Conservation (phyloP, 495 filamentous ascomycete genomes). For the Neurospora discreta region DNA sequence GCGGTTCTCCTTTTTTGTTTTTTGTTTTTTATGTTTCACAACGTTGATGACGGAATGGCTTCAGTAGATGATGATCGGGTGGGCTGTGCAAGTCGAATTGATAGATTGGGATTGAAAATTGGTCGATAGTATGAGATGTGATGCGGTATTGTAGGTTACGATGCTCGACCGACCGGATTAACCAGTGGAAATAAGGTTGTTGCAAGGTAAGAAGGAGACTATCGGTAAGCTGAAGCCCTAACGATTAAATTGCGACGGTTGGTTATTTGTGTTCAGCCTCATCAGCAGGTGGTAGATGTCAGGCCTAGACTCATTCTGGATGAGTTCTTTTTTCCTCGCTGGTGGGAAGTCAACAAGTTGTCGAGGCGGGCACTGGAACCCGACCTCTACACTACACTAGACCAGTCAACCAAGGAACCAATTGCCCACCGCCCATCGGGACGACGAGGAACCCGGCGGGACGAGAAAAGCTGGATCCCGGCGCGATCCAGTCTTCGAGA, state of each 20-base stretch:
- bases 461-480: neutral
- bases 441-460: neutral
- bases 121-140: neutral
- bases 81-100: neutral
- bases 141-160: neutral
- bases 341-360: neutral
- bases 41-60: neutral
- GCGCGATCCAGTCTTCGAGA: neutral
- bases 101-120: neutral
- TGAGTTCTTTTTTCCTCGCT: neutral
- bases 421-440: neutral
- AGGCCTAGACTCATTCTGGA: neutral
- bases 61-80: neutral
- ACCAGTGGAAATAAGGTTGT: neutral
- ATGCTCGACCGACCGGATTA: neutral
- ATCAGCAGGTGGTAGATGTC: neutral
- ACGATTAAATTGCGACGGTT: neutral
- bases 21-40: neutral
- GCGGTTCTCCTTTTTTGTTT: neutral
- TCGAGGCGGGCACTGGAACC: neutral
- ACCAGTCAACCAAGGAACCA: too few species aligned
- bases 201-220: neutral
- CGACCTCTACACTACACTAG: too few species aligned
- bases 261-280: neutral
- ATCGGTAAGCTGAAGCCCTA: neutral